Conservation (phyloP, 495 filamentous ascomycete genomes). For the Lasiosphaeris hirsuta region DNA sequence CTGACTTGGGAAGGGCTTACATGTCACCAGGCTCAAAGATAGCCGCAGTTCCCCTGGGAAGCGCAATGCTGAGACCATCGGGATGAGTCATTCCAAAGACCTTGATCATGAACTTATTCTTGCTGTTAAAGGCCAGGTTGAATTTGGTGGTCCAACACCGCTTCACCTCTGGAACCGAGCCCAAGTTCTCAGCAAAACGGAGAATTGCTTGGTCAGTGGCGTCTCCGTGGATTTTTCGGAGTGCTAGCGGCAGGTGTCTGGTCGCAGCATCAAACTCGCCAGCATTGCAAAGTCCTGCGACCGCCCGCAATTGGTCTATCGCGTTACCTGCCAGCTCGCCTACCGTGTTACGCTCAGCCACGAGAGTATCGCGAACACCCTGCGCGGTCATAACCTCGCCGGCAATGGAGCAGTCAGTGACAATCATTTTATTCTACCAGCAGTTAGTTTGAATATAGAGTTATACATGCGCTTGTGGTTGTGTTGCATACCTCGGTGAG, state of each 20-base stretch:
- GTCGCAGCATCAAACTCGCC: constrained; percentile 64
- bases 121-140: constrained; percentile 71
- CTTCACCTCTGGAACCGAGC: constrained; percentile 47
- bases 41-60: constrained; percentile 35
- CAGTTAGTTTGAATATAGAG: background rate
- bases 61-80: constrained; percentile 35
- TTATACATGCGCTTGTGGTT: too few relatives aligned
- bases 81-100: constrained; percentile 36
- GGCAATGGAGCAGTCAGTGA: constrained; percentile 52
- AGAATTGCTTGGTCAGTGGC: constrained; percentile 71
- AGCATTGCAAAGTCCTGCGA: constrained; percentile 65
- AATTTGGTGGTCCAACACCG: constrained; percentile 55
- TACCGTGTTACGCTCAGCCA: constrained; percentile 22
- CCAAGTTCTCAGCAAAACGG: constrained; percentile 59
- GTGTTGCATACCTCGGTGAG: constrained; percentile 50
- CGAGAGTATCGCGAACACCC: constrained; percentile 37
- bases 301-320: constrained; percentile 45
- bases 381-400: constrained; percentile 38
- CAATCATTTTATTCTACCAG: constrained; percentile 55
- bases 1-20: constrained; percentile 26
- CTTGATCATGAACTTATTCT: constrained; percentile 72
- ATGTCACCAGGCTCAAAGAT: constrained; percentile 39
- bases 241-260: constrained; percentile 45
- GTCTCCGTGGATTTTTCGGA: constrained; percentile 64
- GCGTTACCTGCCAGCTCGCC: constrained; percentile 33